These are phyloP conservation scores for Candida sithepensis DNA, from an alignment of 805 yeast species.

Conservation along the genomic window DNA sequence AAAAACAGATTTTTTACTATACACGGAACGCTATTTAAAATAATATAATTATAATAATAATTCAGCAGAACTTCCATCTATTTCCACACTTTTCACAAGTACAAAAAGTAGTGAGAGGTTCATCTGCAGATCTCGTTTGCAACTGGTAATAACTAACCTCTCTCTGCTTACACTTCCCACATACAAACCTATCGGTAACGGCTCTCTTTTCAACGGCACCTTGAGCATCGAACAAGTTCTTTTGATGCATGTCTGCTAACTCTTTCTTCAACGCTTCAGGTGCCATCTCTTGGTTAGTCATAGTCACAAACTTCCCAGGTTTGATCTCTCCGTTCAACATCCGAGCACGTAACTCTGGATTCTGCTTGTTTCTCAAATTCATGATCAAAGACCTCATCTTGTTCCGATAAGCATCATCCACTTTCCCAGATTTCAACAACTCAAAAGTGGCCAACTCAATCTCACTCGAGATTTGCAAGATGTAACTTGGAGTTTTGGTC, in stretches of 20 bases:
- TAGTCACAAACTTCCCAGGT: constrained; percentile 63
- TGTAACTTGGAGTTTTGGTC: constrained; percentile 42
- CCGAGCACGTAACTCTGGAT: constrained; percentile 75
- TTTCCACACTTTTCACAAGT: constrained; percentile 97
- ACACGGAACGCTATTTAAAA: too few relatives aligned
- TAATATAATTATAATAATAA: too few relatives aligned
- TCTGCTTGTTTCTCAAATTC: constrained; percentile 84
- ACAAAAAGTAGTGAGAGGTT: constrained; percentile 96
- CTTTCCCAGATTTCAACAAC: constrained; percentile 52
- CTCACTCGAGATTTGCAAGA: constrained; percentile 60
- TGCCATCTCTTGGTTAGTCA: constrained; percentile 95
- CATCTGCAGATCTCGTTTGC: constrained; percentile 99
- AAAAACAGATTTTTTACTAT: too few relatives aligned
- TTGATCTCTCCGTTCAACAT: constrained; percentile 64
- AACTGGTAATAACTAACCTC: constrained; percentile 95
- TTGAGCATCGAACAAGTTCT: constrained; percentile 92
- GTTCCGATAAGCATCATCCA: constrained; percentile 65
- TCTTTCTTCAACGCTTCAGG: constrained; percentile 86
- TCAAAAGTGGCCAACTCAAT: constrained; percentile 72
- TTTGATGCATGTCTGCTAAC: constrained; percentile 78
- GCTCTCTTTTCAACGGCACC: constrained; percentile 97
- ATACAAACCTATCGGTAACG: constrained; percentile 91
- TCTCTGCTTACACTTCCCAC: constrained; percentile 97
- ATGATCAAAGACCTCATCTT: constrained; percentile 83
- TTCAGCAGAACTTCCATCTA: constrained; percentile 91